Evolutionary conservation across 148 eudicot species (phyloP).

Genomic region (Nepenthes mirabilis): DNA sequence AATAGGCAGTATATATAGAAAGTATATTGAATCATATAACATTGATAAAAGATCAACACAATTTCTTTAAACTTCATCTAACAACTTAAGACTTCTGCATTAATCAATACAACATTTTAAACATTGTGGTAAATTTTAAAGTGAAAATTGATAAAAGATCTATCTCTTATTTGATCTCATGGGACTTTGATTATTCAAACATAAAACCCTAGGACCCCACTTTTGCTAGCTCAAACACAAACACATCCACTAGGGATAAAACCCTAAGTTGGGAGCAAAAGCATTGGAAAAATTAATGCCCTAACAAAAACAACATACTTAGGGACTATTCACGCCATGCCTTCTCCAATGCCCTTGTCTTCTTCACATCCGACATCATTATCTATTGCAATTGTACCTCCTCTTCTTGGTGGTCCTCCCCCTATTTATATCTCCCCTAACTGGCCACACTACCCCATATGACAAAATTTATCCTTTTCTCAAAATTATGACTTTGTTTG

Average conservation of each 20-base stretch:
- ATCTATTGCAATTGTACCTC: slow-evolving; percentile 21
- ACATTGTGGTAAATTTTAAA: too few species aligned
- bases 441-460: background rate
- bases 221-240: slow-evolving; percentile 29
- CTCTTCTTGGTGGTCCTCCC: background rate
- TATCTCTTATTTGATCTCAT: background rate
- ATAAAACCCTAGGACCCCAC: slow-evolving; percentile 36
- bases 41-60: too few species aligned
- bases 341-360: slow-evolving; percentile 37
- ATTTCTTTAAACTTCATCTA: too few species aligned
- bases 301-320: background rate
- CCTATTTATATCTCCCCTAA: slow-evolving; percentile 5
- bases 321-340: background rate
- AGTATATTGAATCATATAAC: too few species aligned
- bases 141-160: too few species aligned
- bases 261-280: slow-evolving; percentile 25
- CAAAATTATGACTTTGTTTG: too few species aligned
- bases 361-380: slow-evolving; percentile 38
- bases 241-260: slow-evolving; percentile 35
- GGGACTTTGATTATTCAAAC: slow-evolving; percentile 17
- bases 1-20: too few species aligned
- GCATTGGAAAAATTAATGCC: slow-evolving; percentile 1
- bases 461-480: background rate
- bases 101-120: too few species aligned
- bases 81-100: too few species aligned